Conservation (phyloP, 148 eudicot species). For the Persicaria maculosa region DNA sequence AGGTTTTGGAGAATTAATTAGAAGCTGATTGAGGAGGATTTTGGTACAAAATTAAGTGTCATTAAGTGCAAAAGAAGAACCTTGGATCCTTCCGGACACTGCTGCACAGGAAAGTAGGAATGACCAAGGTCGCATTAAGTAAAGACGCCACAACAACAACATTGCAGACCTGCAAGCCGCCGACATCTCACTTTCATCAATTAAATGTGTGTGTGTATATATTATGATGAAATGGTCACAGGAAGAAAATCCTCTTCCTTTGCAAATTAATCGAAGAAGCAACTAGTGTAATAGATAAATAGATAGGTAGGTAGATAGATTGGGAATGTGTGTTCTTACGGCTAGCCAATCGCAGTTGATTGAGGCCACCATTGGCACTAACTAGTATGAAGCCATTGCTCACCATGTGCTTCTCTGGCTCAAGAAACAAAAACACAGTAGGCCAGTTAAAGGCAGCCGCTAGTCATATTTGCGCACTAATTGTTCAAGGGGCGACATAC, state of each 20-base stretch:
- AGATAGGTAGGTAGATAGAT: no score
- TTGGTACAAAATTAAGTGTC: no score
- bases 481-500: slow-evolving; percentile 9
- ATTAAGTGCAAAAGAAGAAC: no score
- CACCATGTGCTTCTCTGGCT: slow-evolving; percentile 40
- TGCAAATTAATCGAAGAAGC: no score
- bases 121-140: slow-evolving; percentile 82
- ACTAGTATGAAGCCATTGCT: slow-evolving; percentile 66
- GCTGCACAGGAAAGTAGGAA: slow-evolving; percentile 85
- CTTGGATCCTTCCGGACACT: slow-evolving; percentile 91
- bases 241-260: no score
- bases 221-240: no score
- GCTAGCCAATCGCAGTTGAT: background rate
- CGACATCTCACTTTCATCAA: no score
- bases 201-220: background rate
- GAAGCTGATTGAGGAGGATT: no score
- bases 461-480: background rate
- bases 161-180: slow-evolving; percentile 73
- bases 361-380: slow-evolving; percentile 97
- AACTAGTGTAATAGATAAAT: no score
- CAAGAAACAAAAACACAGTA: slow-evolving; percentile 13
- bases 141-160: slow-evolving; percentile 86
- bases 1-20: background rate
- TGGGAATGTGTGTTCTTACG: no score
- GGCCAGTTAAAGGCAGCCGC: background rate